Evolutionary conservation across 2,329 filamentous ascomycete genomes (phyloP), one percentile per base, ranked within the genome.

Genomic region (Berkeleyomyces basicola): DNA sequence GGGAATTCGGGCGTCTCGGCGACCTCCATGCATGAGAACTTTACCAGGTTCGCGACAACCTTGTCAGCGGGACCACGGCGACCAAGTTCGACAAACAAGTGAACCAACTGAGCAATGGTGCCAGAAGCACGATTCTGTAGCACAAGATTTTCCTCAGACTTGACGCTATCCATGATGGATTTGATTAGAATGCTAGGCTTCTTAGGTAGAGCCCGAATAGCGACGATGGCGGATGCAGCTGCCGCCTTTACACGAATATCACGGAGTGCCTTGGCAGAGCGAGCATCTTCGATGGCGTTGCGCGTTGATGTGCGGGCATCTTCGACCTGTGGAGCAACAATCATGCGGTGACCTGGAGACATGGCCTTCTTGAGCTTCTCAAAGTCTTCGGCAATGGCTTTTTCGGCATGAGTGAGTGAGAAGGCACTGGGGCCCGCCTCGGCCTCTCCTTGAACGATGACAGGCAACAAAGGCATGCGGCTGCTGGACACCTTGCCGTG

Each of bases 151-250:
- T 96, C 93, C 71, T 99, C 95, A 44, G 84, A 85, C 74, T 97
- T 99, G 70, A 99, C 82, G 69, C 92, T 97, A 72, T 99, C 93
- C 93, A 99, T 99, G 73, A 99, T 88, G 2, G 85, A 89, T 74
- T 96, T 96, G 75, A 99, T 99, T 10, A 96, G 83, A 16, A 86
- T 82, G 66, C 89, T 90, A 7, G 92, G 90, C 71, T 95, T 97
- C 81, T 96, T 97, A 0, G 95, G 92, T 7, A 96, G 80, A 39
- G 87, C 80, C 64, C 85, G 83, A 75, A 97, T 85, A n/a, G 90
- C 87, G 58, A 99, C 87, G 63, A 97, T 76, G 9, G 91, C 91
- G 66, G 88, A 90, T 9, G 92, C 90, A 23, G 90, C 88, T 5
- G 89, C 87, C 14, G 93, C 89, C 71, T 85, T 86, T 71, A 99